These are phyloP conservation scores for Globisporangium solare DNA, from an alignment of 352 stramenopile genomes.

Conservation along the genomic window DNA sequence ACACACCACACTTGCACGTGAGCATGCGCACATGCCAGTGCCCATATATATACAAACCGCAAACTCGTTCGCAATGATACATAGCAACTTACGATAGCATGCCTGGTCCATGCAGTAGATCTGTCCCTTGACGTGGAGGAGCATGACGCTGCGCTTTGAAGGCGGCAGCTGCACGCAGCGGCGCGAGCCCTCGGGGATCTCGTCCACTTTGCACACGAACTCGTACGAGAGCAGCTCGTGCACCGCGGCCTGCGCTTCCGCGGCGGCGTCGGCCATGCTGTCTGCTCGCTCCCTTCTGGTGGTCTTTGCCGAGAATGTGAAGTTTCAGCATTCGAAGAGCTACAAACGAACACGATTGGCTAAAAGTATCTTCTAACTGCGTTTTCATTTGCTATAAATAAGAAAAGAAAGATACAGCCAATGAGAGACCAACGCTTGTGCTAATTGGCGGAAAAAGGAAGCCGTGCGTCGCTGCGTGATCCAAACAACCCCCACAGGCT, in stretches of 20 bases:
- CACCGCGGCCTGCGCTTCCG: slow-evolving; percentile 16
- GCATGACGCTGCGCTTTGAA: slow-evolving; percentile 67
- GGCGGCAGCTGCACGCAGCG: slow-evolving; percentile 55
- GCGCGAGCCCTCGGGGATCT: slow-evolving; percentile 48
- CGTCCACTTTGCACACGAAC: slow-evolving; percentile 59
- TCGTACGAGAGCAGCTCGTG: slow-evolving; percentile 48
- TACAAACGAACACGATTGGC: background rate
- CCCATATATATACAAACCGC: background rate
- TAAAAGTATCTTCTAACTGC: background rate
- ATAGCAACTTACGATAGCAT: slow-evolving; percentile 67
- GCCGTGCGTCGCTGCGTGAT: background rate
- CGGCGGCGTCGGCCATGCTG: background rate
- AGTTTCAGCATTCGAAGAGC: background rate
- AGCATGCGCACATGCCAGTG: background rate
- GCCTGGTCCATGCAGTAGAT: slow-evolving; percentile 86
- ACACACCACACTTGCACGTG: background rate
- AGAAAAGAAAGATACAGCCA: background rate
- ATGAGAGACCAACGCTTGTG: background rate
- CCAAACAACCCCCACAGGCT: background rate
- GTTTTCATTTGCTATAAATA: background rate
- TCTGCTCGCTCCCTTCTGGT: background rate
- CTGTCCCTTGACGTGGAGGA: slow-evolving; percentile 51
- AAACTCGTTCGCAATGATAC: background rate
- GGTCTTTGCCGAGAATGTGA: background rate
- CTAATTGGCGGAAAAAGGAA: background rate